Conservation (phyloP, 805 yeast genomes). For the Wickerhamomyces mucosus region DNA sequence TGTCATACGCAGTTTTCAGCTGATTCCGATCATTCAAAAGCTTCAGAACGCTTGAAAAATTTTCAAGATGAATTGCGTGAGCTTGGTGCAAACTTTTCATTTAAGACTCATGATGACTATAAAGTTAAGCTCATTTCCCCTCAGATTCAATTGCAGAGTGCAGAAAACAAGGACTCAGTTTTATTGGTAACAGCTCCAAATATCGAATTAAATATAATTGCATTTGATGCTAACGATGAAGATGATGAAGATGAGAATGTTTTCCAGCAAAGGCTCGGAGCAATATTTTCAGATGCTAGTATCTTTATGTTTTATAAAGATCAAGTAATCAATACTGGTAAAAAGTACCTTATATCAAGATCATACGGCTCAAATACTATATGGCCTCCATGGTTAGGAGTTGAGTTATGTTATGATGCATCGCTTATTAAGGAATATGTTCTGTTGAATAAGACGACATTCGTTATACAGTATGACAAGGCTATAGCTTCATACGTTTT, state of each 20-base stretch:
- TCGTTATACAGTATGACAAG: slow-evolving; percentile 50
- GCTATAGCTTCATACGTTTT: slow-evolving; percentile 34
- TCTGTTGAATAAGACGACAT: slow-evolving; percentile 55
- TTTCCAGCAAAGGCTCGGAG: slow-evolving; percentile 62
- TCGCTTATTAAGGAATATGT: slow-evolving; percentile 36
- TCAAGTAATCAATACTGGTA: slow-evolving; percentile 32
- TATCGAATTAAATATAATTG: slow-evolving; percentile 59
- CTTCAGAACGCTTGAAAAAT: slow-evolving; percentile 25
- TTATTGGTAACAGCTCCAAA: slow-evolving; percentile 66
- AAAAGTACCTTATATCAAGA: slow-evolving; percentile 33
- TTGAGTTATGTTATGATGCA: slow-evolving; percentile 56
- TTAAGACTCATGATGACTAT: slow-evolving; percentile 41
- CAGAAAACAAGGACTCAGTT: slow-evolving; percentile 43
- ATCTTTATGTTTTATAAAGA: slow-evolving; percentile 55
- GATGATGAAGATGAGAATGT: slow-evolving; percentile 34
- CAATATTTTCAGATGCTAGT: slow-evolving; percentile 59
- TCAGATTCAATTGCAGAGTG: slow-evolving; percentile 63
- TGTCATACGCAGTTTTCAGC: not conserved
- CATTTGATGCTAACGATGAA: slow-evolving; percentile 42
- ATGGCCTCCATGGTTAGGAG: slow-evolving; percentile 92
- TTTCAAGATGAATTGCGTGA: slow-evolving; percentile 45
- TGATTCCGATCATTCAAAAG: slow-evolving; percentile 8
- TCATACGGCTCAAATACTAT: slow-evolving; percentile 51
- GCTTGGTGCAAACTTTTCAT: slow-evolving; percentile 26
- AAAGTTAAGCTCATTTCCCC: slow-evolving; percentile 66